Evolutionary conservation across 768 basidiomycete species (phyloP), one percentile per base, ranked within the genome.

Genomic region (Amanita pallidorosea): DNA sequence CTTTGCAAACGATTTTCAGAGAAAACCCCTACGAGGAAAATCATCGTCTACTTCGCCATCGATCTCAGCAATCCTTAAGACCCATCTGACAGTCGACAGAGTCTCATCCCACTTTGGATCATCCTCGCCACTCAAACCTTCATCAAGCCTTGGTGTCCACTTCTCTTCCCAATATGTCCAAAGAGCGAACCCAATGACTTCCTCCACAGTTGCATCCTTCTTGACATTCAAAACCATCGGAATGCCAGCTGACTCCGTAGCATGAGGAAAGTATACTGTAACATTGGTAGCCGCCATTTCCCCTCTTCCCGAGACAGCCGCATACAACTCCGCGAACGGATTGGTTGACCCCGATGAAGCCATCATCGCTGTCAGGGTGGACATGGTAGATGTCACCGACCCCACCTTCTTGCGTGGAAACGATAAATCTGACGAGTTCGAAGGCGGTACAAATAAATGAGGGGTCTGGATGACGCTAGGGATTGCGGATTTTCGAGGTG

Each of bases 41-140:
- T 99, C 96, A 63, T 97, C 96, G 62, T 99, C 96, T 1, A 98
- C 91, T 64, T 97, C 95, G 13, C 96, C 96, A 63, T 98, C 94
- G 41, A 93, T 89, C 59, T 99, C 96, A 1, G 92, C 88, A 49
- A 98, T 92, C 53, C 91, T 72, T 67, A 99, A 64, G 35, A 90
- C 83, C 95, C 96, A 99, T 1, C 90, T 92, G 3, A 88, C 72
- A 0, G 89, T 86, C 41, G 81, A 85, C 44, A 90, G 69, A 55
- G 68, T 72, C 1, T 72, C 72, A 15, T 70, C 68, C 66, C 77
- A 71, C 58, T 75, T 80, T 31, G 77, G 74, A 55, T 88, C 84
- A 23, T 80, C 76, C 54, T 80, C 79, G 4, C 72, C 76, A 33
- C 63, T 70, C 46, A 82, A 55, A 1, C 73, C 84, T 47, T 85